Conservation (phyloP, 2,329 filamentous ascomycete genomes). For the Macrophomina phaseolina region DNA sequence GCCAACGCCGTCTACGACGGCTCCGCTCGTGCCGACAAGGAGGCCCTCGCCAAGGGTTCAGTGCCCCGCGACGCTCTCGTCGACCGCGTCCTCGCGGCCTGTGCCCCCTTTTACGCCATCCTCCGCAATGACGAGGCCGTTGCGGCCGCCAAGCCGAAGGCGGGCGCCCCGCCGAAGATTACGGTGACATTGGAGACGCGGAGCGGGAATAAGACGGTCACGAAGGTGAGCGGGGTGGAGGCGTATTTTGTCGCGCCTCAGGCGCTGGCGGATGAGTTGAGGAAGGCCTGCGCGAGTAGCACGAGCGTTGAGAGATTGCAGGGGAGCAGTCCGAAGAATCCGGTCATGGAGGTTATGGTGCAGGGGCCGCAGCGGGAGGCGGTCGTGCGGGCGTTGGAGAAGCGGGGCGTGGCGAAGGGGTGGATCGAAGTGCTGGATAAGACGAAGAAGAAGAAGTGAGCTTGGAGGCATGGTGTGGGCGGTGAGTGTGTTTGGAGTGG, state of each 20-base stretch:
- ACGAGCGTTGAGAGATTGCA: slow-evolving; percentile 67
- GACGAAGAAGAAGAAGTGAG: slow-evolving; percentile 67
- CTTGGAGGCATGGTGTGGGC: not conserved
- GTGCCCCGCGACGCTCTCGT: slow-evolving; percentile 66
- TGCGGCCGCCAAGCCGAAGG: slow-evolving; percentile 60
- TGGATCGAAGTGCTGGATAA: slow-evolving; percentile 72
- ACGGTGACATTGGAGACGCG: slow-evolving; percentile 66
- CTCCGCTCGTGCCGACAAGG: slow-evolving; percentile 58
- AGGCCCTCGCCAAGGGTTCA: slow-evolving; percentile 62
- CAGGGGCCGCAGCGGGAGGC: slow-evolving; percentile 70
- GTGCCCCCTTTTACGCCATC: slow-evolving; percentile 64
- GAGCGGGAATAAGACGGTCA: slow-evolving; percentile 70
- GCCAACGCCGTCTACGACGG: slow-evolving; percentile 63
- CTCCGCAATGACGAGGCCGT: slow-evolving; percentile 54
- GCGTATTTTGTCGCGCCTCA: slow-evolving; percentile 65
- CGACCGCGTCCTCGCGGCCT: slow-evolving; percentile 62
- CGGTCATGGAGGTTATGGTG: slow-evolving; percentile 70
- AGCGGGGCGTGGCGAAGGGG: slow-evolving; percentile 62
- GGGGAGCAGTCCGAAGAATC: slow-evolving; percentile 65
- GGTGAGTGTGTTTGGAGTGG: not conserved
- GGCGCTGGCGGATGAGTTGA: slow-evolving; percentile 67
- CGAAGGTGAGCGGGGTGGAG: slow-evolving; percentile 67
- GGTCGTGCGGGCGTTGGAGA: slow-evolving; percentile 64
- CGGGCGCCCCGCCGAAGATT: slow-evolving; percentile 65
- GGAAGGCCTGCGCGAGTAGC: slow-evolving; percentile 71